phyloP scores from a whole-genome alignment of 2,329 filamentous ascomycete genomes.

The Lecanicillium sp. region DNA sequence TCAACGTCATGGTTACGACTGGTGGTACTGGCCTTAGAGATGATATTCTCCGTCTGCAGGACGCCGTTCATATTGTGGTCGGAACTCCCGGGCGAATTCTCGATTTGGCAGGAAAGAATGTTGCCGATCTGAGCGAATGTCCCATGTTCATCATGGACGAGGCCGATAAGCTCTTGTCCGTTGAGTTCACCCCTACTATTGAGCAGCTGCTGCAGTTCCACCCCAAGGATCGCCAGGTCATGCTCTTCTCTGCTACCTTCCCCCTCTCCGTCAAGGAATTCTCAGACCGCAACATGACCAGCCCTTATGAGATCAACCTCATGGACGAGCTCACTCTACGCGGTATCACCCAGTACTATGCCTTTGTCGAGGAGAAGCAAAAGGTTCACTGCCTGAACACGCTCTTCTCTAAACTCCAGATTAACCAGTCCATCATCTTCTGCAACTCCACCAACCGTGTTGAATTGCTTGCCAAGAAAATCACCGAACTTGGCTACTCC shows the following conservation, averaged over 20 bases:
- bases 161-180: constrained; percentile 92
- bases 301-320: constrained; percentile 96
- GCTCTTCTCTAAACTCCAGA: constrained; percentile 96
- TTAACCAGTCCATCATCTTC: constrained; percentile 99
- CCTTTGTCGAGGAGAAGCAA: constrained; percentile 97
- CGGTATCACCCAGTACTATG: constrained; percentile 98
- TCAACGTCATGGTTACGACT: constrained; percentile 99
- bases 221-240: constrained; percentile 94
- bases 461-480: constrained; percentile 96
- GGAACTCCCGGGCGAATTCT: constrained; percentile 94
- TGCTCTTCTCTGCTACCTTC: constrained; percentile 98
- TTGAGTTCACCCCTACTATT: constrained; percentile 95
- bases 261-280: constrained; percentile 95
- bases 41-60: constrained; percentile 90
- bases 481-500: constrained; percentile 96
- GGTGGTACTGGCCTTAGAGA: constrained; percentile 92
- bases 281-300: constrained; percentile 95
- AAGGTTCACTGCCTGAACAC: constrained; percentile 99
- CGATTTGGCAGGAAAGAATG: constrained; percentile 90
- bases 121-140: constrained; percentile 92
- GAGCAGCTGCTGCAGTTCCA: constrained; percentile 94
- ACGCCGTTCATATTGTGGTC: constrained; percentile 94
- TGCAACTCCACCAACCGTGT: constrained; percentile 99
- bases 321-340: constrained; percentile 98
- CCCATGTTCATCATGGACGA: constrained; percentile 99